A percentile compares a stretch with the other conserved stretches of the same genome.
phyloP scores from a whole-genome alignment of 257 asterid species.

The Henckelia pumila region DNA sequence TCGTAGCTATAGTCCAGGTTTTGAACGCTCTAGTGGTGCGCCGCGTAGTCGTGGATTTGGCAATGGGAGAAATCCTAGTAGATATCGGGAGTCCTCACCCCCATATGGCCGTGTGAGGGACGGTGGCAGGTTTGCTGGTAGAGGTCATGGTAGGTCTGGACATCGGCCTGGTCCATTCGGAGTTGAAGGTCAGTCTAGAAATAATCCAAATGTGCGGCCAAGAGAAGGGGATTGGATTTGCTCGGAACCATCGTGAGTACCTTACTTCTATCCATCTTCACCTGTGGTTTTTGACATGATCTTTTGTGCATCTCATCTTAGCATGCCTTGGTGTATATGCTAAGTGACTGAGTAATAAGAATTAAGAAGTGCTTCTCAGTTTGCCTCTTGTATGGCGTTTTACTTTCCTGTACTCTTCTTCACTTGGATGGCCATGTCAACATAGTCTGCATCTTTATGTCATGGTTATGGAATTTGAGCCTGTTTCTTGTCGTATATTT shows the following conservation, averaged over 20 bases:
- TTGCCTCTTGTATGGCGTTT: not conserved
- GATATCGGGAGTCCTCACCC: conserved; percentile 67
- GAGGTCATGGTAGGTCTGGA: conserved; percentile 60
- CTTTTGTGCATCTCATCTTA: conserved; percentile 11
- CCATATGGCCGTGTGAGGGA: conserved; percentile 59
- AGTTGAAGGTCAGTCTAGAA: conserved; percentile 55
- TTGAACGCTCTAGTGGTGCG: conserved; percentile 58
- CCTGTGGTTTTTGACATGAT: conserved; percentile 13
- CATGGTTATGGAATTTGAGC: not conserved
- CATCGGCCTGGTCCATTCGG: conserved; percentile 56
- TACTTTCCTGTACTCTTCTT: not conserved
- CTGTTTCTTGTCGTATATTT: not conserved
- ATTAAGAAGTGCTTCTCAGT: not conserved
- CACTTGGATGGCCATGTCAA: not conserved
- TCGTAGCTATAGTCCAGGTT: conserved; percentile 62
- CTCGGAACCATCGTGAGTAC: conserved; percentile 74
- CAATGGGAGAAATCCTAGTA: conserved; percentile 56
- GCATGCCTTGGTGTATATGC: not conserved
- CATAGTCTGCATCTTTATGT: not conserved
- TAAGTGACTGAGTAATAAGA: not conserved
- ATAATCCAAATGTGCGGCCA: conserved; percentile 84
- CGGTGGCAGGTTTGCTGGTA: conserved; percentile 54
- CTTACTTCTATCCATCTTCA: conserved; percentile 11
- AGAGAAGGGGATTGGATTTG: conserved; percentile 96
- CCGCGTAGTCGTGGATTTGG: conserved; percentile 61